A percentile compares a stretch with the other conserved stretches of the same genome.
These are phyloP conservation scores for Tanacetum coccineum DNA, from an alignment of 129 eudicot species.

Conservation along the genomic window DNA sequence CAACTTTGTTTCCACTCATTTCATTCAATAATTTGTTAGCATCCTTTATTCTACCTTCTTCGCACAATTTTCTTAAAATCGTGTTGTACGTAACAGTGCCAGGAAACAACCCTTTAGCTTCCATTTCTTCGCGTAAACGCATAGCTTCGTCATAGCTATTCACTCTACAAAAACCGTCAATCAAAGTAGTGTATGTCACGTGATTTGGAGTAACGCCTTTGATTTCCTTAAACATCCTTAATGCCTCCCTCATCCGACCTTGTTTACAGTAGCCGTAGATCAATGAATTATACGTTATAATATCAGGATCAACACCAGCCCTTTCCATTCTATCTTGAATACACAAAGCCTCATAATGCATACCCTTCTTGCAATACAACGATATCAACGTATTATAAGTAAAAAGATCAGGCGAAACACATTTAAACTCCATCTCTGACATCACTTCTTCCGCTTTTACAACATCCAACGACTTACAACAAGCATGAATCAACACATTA, in stretches of 20 bases:
- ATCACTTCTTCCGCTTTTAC: slow-evolving; percentile 65
- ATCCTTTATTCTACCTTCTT: slow-evolving; percentile 74
- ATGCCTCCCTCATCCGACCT: slow-evolving; percentile 97
- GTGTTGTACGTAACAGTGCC: slow-evolving; percentile 79
- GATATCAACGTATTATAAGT: slow-evolving; percentile 79
- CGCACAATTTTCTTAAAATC: slow-evolving; percentile 70
- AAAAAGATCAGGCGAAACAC: slow-evolving; percentile 69
- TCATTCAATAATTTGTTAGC: slow-evolving; percentile 73
- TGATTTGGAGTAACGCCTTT: slow-evolving; percentile 64
- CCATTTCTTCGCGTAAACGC: slow-evolving; percentile 55
- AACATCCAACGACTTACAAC: slow-evolving; percentile 76
- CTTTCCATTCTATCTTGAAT: slow-evolving; percentile 82
- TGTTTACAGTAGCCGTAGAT: slow-evolving; percentile 80
- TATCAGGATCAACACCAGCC: slow-evolving; percentile 69
- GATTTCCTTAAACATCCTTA: slow-evolving; percentile 68
- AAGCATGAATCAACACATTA: slow-evolving; percentile 85
- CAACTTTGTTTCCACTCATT: slow-evolving; percentile 69
- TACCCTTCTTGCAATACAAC: slow-evolving; percentile 75
- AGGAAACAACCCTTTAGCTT: slow-evolving; percentile 62
- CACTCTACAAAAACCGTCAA: slow-evolving; percentile 78
- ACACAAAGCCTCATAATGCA: slow-evolving; percentile 87
- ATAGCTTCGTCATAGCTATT: slow-evolving; percentile 59
- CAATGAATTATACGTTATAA: slow-evolving; percentile 71
- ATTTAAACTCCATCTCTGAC: slow-evolving; percentile 65
- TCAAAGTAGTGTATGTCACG: slow-evolving; percentile 82